Evolutionary conservation across 208 protist genomes (phyloP).

Genomic region (Crithidia mellificae): DNA sequence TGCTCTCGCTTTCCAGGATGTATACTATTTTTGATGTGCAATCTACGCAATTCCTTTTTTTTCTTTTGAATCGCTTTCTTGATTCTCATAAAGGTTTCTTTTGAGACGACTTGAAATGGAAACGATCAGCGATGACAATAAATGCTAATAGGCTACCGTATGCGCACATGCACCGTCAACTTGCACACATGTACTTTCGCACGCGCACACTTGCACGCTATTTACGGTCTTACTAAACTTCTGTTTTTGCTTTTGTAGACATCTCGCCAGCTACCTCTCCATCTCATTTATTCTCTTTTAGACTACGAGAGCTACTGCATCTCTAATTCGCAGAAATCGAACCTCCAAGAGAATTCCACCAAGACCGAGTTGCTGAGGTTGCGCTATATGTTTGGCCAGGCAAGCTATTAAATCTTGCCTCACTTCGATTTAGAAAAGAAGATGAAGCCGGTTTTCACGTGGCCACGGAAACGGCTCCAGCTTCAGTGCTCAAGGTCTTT

Average conservation of each 20-base stretch:
- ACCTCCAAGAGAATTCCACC: neutral
- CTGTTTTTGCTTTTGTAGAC: no score
- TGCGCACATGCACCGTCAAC: neutral
- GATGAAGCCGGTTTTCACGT: no score
- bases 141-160: neutral
- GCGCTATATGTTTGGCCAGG: no score
- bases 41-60: neutral
- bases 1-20: no score
- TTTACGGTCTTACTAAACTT: neutral
- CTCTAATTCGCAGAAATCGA: neutral
- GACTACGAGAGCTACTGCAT: neutral
- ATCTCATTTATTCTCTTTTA: no score
- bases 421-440: no score
- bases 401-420: no score
- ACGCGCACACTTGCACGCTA: no score
- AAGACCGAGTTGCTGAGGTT: no score
- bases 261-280: no score
- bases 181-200: neutral
- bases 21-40: constrained; percentile 21
- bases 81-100: constrained; percentile 6
- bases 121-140: neutral
- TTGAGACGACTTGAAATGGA: neutral
- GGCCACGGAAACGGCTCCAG: no score
- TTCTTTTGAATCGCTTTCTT: constrained; percentile 3
- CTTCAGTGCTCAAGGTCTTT: no score